A percentile compares a stretch with the other conserved stretches of the same genome.
Evolutionary conservation across 306 rosid genomes (phyloP).

Genomic region (Medicago lupulina): DNA sequence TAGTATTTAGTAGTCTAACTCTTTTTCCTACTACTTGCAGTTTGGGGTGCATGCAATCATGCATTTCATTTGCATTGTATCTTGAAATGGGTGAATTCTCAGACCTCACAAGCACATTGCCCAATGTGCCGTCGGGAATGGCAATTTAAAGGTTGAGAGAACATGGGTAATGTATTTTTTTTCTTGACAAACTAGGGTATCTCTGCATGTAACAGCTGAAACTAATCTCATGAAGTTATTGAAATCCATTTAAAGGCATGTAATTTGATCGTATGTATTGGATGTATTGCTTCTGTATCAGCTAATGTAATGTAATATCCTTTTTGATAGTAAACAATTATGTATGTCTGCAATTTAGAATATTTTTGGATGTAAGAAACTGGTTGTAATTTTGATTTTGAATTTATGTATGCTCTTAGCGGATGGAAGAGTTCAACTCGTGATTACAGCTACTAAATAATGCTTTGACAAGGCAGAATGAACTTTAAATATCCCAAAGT

Average conservation of each 20-base stretch:
- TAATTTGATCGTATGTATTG: neutral
- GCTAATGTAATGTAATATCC: neutral
- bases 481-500: too few species aligned
- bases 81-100: slow-evolving; percentile 90
- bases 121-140: slow-evolving; percentile 96
- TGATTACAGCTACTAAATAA: too few species aligned
- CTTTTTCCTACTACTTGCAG: neutral
- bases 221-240: neutral
- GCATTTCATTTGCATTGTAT: slow-evolving; percentile 96
- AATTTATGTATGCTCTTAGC: too few species aligned
- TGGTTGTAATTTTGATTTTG: too few species aligned
- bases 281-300: neutral
- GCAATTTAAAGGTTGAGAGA: slow-evolving; percentile 76
- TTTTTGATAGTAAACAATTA: neutral
- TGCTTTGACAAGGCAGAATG: too few species aligned
- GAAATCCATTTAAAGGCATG: neutral
- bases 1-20: neutral
- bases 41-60: slow-evolving; percentile 52
- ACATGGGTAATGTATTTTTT: neutral
- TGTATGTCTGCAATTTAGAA: too few species aligned
- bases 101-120: slow-evolving; percentile 87
- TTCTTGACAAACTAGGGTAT: neutral
- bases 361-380: too few species aligned
- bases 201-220: neutral
- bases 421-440: too few species aligned